Evolutionary conservation across 495 filamentous ascomycete species (phyloP).

Genomic region (Aspergillus kassunensis): DNA sequence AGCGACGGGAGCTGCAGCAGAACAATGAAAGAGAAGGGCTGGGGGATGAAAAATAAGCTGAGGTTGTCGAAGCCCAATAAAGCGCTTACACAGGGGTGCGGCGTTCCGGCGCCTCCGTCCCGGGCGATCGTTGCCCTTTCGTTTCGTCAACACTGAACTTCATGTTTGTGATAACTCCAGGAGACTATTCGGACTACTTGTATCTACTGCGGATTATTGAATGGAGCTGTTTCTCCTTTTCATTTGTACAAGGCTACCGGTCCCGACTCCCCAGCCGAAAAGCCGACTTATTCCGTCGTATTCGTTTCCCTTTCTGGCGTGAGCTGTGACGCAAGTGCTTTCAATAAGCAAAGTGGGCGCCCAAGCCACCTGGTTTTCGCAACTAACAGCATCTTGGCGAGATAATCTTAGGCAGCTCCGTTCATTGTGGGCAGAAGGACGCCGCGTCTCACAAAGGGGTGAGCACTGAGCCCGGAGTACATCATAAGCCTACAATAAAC

Average conservation of each 20-base stretch:
- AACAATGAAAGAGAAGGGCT: constrained; percentile 12
- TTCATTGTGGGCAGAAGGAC: too few species aligned
- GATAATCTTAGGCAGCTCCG: too few species aligned
- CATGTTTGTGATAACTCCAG: too few species aligned
- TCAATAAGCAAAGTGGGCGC: not conserved
- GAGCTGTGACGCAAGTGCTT: too few species aligned
- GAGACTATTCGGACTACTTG: not conserved
- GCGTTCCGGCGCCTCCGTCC: constrained; percentile 20
- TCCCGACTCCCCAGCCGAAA: not conserved
- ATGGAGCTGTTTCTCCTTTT: not conserved
- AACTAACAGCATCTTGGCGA: too few species aligned
- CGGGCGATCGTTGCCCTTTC: constrained; percentile 7
- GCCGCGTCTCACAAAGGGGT: too few species aligned
- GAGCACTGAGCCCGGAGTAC: too few species aligned
- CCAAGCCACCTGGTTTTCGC: constrained; percentile 1
- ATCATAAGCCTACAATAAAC: too few species aligned
- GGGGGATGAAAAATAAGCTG: constrained; percentile 23
- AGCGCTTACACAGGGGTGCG: constrained; percentile 17
- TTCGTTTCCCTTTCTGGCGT: constrained; percentile 1
- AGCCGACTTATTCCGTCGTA: not conserved
- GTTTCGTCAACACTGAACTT: constrained; percentile 6
- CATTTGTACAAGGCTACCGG: not conserved
- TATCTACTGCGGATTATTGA: not conserved
- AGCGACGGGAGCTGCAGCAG: constrained; percentile 3
- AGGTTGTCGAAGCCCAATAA: constrained; percentile 12